Conservation (phyloP, 805 yeast species). For the Nematodospora valgi region DNA sequence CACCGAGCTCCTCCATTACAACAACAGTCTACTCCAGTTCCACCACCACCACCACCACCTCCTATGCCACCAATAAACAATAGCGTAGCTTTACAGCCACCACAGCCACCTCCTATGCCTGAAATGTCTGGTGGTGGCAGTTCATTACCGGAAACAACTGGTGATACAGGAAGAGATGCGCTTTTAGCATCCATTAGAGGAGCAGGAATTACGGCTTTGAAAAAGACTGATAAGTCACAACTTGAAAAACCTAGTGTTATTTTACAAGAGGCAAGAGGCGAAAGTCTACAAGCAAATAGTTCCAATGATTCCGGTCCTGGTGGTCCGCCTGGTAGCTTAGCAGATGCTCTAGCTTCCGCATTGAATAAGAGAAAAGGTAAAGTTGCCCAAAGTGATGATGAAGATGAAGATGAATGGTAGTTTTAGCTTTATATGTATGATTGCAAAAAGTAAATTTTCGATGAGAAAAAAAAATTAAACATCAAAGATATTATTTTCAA, state of each 20-base stretch:
- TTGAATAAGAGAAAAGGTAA: slow-evolving; percentile 76
- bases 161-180: slow-evolving; percentile 69
- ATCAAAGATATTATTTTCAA: too few species aligned
- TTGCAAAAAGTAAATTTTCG: too few species aligned
- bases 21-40: slow-evolving; percentile 17
- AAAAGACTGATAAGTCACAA: slow-evolving; percentile 78
- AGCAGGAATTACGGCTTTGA: slow-evolving; percentile 67
- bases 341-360: slow-evolving; percentile 88
- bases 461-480: slow-evolving; percentile 1
- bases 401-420: slow-evolving; percentile 67
- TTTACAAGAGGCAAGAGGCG: slow-evolving; percentile 70
- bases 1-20: slow-evolving; percentile 11
- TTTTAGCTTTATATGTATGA: too few species aligned
- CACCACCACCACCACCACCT: slow-evolving; percentile 41
- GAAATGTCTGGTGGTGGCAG: slow-evolving; percentile 5
- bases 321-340: slow-evolving; percentile 58
- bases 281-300: slow-evolving; percentile 35
- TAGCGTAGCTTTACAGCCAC: slow-evolving; percentile 27
- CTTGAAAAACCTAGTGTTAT: slow-evolving; percentile 75
- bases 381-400: slow-evolving; percentile 79
- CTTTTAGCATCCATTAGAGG: slow-evolving; percentile 81
- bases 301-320: slow-evolving; percentile 25
- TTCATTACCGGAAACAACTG: slow-evolving; percentile 15
- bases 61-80: slow-evolving; percentile 33
- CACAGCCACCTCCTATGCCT: slow-evolving; percentile 16